Conservation (phyloP, 495 filamentous ascomycete species). For the Neurospora terricola region DNA sequence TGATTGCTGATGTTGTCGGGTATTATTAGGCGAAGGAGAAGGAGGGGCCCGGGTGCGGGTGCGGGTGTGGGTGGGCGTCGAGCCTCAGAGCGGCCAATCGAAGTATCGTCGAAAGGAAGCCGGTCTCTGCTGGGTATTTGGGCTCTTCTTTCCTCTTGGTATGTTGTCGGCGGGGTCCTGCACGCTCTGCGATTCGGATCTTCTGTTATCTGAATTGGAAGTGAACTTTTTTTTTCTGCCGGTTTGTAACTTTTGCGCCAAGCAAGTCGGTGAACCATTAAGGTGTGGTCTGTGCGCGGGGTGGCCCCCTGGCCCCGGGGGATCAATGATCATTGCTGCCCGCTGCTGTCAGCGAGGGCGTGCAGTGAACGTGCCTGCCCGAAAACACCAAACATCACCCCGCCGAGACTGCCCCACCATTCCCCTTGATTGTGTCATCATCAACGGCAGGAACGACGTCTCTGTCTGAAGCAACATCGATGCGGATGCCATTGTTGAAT, state of each 20-base stretch:
- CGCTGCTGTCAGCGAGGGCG: not conserved
- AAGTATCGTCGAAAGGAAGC: constrained; percentile 2
- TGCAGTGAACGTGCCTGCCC: not conserved
- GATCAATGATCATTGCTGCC: not conserved
- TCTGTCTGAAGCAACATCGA: not conserved
- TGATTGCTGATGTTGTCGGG: constrained; percentile 27
- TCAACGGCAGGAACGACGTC: not conserved
- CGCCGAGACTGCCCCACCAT: not conserved
- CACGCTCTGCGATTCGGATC: not conserved
- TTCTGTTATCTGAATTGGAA: constrained; percentile 9
- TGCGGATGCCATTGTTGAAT: not conserved
- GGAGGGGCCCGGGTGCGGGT: not conserved
- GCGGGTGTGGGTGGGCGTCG: not conserved
- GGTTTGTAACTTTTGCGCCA: constrained; percentile 13
- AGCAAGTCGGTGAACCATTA: constrained; percentile 15
- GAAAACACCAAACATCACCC: not conserved
- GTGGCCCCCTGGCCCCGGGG: not conserved
- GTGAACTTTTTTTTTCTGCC: constrained; percentile 27
- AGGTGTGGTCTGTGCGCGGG: constrained; percentile 19
- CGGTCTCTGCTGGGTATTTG: not conserved
- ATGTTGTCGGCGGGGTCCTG: not conserved
- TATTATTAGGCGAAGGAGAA: not conserved
- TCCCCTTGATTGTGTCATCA: not conserved
- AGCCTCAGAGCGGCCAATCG: constrained; percentile 1
- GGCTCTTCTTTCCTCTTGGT: not conserved